These are phyloP conservation scores for Schizonepeta tenuifolia DNA, from an alignment of 257 asterid species.

Conservation along the genomic window DNA sequence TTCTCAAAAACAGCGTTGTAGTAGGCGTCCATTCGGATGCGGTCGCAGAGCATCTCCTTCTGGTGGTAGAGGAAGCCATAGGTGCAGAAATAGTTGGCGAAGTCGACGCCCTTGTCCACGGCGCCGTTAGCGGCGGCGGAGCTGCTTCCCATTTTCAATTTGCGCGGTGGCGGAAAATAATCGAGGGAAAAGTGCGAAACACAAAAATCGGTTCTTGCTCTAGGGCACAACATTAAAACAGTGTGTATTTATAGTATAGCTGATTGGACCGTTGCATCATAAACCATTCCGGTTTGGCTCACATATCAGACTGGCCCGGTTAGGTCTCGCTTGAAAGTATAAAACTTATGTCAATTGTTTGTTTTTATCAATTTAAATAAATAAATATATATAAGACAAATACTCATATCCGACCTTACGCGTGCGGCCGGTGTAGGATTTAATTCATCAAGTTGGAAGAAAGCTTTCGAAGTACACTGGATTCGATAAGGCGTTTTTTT, in stretches of 20 bases:
- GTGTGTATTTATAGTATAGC: neutral
- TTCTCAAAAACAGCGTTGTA: constrained; percentile 78
- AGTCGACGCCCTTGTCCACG: constrained; percentile 86
- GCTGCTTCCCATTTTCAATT: constrained; percentile 60
- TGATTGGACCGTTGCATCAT: constrained; percentile 31
- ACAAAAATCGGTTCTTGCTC: neutral
- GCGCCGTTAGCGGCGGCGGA: constrained; percentile 42
- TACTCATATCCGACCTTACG: no score
- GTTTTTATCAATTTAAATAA: no score
- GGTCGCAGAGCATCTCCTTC: constrained; percentile 98
- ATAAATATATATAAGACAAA: no score
- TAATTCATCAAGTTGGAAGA: no score
- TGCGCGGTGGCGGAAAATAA: constrained; percentile 10
- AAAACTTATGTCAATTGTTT: no score
- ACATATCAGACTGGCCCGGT: neutral
- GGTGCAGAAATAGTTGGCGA: constrained; percentile 96
- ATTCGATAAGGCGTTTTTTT: no score
- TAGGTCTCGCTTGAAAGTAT: neutral
- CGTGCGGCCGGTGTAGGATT: no score
- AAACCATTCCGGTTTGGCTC: neutral
- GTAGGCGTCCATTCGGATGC: constrained; percentile 97
- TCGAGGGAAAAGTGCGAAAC: neutral
- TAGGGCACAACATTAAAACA: constrained; percentile 36
- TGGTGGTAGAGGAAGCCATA: constrained; percentile 95
- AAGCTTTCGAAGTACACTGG: no score